Conservation (phyloP, 1,284 basidiomycete genomes). For the Ceratobasidium sp. region DNA sequence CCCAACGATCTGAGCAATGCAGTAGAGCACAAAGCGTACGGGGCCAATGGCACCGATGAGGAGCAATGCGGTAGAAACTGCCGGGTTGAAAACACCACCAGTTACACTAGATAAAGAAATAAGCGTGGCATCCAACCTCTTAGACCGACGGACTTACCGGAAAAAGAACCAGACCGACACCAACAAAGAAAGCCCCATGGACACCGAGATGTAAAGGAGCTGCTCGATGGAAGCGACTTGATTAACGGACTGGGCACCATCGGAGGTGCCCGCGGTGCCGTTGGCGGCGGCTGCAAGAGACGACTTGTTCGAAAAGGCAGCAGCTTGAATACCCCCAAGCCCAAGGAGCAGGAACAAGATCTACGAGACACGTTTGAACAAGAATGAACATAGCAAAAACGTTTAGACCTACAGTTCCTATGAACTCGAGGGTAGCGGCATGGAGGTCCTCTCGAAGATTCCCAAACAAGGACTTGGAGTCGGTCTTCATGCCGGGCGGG, state of each 20-base stretch:
- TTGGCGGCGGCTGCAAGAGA: constrained; percentile 25
- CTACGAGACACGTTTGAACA: background rate
- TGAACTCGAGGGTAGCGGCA: constrained; percentile 48
- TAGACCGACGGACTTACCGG: constrained; percentile 65
- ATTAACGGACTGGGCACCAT: constrained; percentile 50
- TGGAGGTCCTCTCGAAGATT: constrained; percentile 45
- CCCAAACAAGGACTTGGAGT: constrained; percentile 33
- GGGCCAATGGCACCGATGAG: constrained; percentile 73
- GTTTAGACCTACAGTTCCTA: constrained; percentile 43
- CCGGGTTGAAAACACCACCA: constrained; percentile 72
- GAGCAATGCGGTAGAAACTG: constrained; percentile 74
- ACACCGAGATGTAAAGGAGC: constrained; percentile 71
- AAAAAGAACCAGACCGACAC: constrained; percentile 82
- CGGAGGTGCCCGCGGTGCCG: constrained; percentile 3
- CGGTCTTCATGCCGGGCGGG: constrained; percentile 28
- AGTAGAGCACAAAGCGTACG: constrained; percentile 73
- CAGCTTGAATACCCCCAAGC: constrained; percentile 48
- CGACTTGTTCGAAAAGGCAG: constrained; percentile 38
- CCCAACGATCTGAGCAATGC: constrained; percentile 73
- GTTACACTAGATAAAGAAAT: constrained; percentile 38
- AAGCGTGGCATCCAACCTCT: background rate
- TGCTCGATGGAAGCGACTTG: constrained; percentile 61
- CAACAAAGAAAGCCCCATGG: constrained; percentile 76
- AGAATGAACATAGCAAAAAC: constrained; percentile 19
- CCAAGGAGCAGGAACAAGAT: constrained; percentile 46